phyloP scores from a whole-genome alignment of 345 rosid genomes.

The Bruguiera gymnorhiza region DNA sequence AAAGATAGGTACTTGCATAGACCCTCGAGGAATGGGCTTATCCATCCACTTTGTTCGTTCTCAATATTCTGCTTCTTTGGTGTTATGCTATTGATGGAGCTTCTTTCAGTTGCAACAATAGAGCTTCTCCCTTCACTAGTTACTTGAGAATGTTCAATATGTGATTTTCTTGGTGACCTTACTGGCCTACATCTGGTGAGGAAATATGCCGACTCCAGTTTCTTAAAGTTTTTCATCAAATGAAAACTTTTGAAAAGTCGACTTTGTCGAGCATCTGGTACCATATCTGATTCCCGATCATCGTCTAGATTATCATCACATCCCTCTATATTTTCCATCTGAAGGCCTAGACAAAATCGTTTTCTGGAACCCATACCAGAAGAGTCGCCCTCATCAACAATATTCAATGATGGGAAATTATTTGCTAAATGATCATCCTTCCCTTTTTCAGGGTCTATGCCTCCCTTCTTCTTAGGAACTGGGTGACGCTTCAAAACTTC shows the following conservation, averaged over 20 bases:
- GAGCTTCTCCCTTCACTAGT: conserved; percentile 82
- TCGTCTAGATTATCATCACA: conserved; percentile 22
- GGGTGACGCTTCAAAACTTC: conserved; percentile 63
- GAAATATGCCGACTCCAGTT: conserved; percentile 81
- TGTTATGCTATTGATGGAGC: conserved; percentile 57
- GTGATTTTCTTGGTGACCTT: conserved; percentile 49
- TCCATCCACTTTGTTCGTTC: conserved; percentile 67
- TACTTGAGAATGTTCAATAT: conserved; percentile 46
- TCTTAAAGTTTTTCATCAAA: conserved; percentile 85
- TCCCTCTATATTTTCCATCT: conserved; percentile 38
- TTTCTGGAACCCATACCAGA: conserved; percentile 66
- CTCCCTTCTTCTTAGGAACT: conserved; percentile 51
- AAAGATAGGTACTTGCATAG: conserved; percentile 83
- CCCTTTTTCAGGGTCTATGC: conserved; percentile 32
- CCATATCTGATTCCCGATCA: conserved; percentile 33
- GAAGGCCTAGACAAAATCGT: conserved; percentile 51
- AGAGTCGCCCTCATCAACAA: conserved; percentile 42
- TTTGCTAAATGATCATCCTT: conserved; percentile 44
- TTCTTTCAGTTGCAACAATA: conserved; percentile 62
- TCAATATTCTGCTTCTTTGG: conserved; percentile 44
- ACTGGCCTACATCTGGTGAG: conserved; percentile 62
- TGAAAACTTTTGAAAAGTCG: conserved; percentile 59
- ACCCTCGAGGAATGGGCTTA: conserved; percentile 91
- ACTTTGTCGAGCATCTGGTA: conserved; percentile 47
- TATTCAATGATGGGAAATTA: conserved; percentile 39